These are phyloP conservation scores for Pinus albicaulis DNA, from an alignment of 75 land plant species.

Conservation along the genomic window DNA sequence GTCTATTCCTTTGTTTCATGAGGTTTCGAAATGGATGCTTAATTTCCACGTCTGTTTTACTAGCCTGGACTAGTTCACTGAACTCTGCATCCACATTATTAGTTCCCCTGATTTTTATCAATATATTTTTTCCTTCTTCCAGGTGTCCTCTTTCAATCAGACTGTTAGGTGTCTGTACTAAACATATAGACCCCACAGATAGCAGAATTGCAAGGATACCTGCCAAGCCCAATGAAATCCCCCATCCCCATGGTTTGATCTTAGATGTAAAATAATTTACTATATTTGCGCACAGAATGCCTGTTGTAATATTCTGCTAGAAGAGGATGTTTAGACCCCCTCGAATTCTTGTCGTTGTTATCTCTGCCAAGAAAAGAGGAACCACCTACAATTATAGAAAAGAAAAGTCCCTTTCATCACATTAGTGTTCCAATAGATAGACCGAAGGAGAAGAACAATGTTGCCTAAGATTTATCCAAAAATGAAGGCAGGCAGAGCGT, in stretches of 20 bases:
- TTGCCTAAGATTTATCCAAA: too few species aligned
- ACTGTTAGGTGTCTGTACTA: conserved; percentile 21
- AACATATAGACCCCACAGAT: conserved; percentile 13
- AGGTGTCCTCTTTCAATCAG: conserved; percentile 6
- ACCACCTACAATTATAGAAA: conserved; percentile 26
- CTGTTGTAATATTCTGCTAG: conserved; percentile 64
- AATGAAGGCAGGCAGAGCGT: too few species aligned
- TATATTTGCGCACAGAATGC: conserved; percentile 65
- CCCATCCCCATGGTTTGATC: conserved; percentile 52
- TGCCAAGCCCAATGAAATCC: conserved; percentile 58
- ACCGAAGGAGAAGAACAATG: too few species aligned
- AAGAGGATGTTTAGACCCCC: conserved; percentile 71
- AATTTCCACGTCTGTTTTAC: not conserved
- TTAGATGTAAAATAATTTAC: conserved; percentile 42
- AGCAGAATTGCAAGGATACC: conserved; percentile 53
- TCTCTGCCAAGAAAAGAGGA: conserved; percentile 46
- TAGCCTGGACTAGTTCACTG: conserved; percentile 7
- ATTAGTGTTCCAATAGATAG: not conserved
- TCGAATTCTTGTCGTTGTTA: conserved; percentile 52
- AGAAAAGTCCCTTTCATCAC: conserved; percentile 15
- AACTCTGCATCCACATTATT: conserved; percentile 13
- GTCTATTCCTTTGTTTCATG: conserved; percentile 42
- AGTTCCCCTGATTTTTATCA: conserved; percentile 1
- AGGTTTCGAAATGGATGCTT: conserved; percentile 77
- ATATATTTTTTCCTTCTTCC: not conserved